Evolutionary conservation across 352 stramenopile species (phyloP).

Genomic region (Paralagenidium karlingii): DNA sequence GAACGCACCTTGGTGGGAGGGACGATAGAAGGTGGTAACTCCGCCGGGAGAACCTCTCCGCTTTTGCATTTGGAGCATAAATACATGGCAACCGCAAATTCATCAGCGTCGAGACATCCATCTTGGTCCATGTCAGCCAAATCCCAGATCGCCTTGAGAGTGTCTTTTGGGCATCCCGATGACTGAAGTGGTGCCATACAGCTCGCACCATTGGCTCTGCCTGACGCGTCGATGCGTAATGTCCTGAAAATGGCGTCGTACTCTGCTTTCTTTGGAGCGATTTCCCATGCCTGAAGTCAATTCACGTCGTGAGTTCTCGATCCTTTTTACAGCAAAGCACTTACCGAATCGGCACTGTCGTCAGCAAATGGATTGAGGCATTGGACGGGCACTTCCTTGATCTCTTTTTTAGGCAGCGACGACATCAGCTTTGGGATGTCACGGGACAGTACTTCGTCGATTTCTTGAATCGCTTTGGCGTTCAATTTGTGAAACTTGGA

Average conservation of each 20-base stretch:
- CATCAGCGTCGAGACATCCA: slow-evolving; percentile 75
- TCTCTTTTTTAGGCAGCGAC: slow-evolving; percentile 36
- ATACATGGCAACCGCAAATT: slow-evolving; percentile 89
- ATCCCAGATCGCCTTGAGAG: slow-evolving; percentile 81
- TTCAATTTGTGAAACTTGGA: slow-evolving; percentile 88
- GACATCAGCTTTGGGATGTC: slow-evolving; percentile 93
- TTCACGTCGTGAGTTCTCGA: no score
- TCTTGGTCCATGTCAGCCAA: slow-evolving; percentile 84
- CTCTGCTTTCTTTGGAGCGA: slow-evolving; percentile 53
- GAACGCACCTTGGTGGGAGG: slow-evolving; percentile 42
- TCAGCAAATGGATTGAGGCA: not conserved
- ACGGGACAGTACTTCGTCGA: slow-evolving; percentile 95
- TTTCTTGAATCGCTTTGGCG: slow-evolving; percentile 92
- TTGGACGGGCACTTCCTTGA: no score
- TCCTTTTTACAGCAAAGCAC: slow-evolving; percentile 2
- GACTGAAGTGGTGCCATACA: slow-evolving; percentile 75
- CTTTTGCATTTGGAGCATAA: slow-evolving; percentile 56
- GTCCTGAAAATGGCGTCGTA: slow-evolving; percentile 78
- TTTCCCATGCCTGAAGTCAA: slow-evolving; percentile 71
- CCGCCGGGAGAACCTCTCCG: slow-evolving; percentile 53
- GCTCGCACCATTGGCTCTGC: slow-evolving; percentile 40
- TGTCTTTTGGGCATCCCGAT: slow-evolving; percentile 43
- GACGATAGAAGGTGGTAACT: slow-evolving; percentile 35
- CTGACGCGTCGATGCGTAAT: slow-evolving; percentile 33
- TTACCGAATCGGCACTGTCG: slow-evolving; percentile 13